phyloP scores from a whole-genome alignment of 371 early-diverging fungal species.

The Aphelidium insulamus region DNA sequence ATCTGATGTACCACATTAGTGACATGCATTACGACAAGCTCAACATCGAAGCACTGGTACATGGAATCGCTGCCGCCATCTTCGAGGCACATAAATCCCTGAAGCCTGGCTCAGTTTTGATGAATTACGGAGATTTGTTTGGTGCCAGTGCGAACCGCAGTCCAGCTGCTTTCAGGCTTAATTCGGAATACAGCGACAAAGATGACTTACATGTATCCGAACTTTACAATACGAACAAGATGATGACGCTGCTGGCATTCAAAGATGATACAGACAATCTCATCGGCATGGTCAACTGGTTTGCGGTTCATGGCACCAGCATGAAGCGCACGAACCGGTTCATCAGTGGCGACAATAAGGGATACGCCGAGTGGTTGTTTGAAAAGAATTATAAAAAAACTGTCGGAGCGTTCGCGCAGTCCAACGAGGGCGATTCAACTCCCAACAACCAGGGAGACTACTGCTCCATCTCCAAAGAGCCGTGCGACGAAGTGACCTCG shows the following conservation, averaged over 20 bases:
- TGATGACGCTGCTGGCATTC: no score
- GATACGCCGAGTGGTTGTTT: slow-evolving; percentile 25
- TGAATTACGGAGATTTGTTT: slow-evolving; percentile 14
- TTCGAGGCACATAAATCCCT: slow-evolving; percentile 22
- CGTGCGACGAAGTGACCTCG: slow-evolving; percentile 27
- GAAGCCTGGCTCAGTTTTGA: slow-evolving; percentile 9
- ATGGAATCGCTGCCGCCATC: slow-evolving; percentile 28
- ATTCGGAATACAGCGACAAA: slow-evolving; percentile 23
- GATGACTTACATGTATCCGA: no score
- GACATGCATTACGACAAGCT: slow-evolving; percentile 14
- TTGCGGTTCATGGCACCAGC: slow-evolving; percentile 36
- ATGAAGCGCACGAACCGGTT: slow-evolving; percentile 25
- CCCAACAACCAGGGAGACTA: slow-evolving; percentile 29
- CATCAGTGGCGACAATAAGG: slow-evolving; percentile 41
- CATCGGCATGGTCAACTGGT: slow-evolving; percentile 16
- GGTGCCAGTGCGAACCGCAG: slow-evolving; percentile 31
- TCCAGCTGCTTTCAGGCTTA: slow-evolving; percentile 24
- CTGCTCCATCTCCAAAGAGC: slow-evolving; percentile 28
- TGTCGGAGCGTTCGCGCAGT: slow-evolving; percentile 36
- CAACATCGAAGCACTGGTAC: slow-evolving; percentile 20
- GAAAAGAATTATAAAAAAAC: slow-evolving; percentile 15
- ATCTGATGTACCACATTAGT: slow-evolving; percentile 8
- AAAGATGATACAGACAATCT: slow-evolving; percentile 24
- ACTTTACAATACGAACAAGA: no score
- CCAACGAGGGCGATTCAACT: slow-evolving; percentile 37